Base-by-base conservation (phyloP, 2,329 filamentous ascomycete genomes). In the Arthrobotrys sinensis region DNA sequence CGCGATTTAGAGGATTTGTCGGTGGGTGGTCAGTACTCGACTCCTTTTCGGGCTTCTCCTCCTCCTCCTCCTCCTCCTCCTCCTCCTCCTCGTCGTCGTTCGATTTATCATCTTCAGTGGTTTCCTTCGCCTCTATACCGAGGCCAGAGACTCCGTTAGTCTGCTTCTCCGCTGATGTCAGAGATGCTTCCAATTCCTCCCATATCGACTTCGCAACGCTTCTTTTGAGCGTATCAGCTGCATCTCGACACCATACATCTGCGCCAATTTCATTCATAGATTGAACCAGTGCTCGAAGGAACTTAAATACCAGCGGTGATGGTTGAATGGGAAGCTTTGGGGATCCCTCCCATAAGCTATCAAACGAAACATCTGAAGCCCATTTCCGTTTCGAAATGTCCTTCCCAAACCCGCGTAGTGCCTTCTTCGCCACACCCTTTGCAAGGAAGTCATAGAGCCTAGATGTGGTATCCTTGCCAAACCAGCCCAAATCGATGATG, bases 191-290 rank as follows among this genome's bases (percentile, higher is more conserved):
- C 43, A 78, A 34, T 19, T 72, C 62, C 28, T 72, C 63, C 67
- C 75, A 78, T 40, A 78, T 38, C 12, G 62, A 46, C 24, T 72
- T 72, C 10, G 67, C 45, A 40, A 72, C 67, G 16, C n/a, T 57
- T 11, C 36, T 36, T 36, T 78, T 78, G 11, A 78, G 28, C 7
- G 75, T 55, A 64, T 78, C 75, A 12, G 67, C 88, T 0, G 92
- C 92, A 1, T 87, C 86, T 1, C 89, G 87, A 66, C 91, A 94
- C 94, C 94, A 98, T 1, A 97, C 84, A 83, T 97, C 95, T 53
- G 89, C 86, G 0, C 94, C 94, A 2, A 88, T 86, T 11, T 87
- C 86, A 2, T 88, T 88, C 93, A 97, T 96, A 4, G 87, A 86
- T 55, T 86, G 85, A 3, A 89, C 88, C 32, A 97, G 82, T 52